phyloP scores from a whole-genome alignment of 2,329 filamentous ascomycete genomes.

The Pyrenochaeta sp. region DNA sequence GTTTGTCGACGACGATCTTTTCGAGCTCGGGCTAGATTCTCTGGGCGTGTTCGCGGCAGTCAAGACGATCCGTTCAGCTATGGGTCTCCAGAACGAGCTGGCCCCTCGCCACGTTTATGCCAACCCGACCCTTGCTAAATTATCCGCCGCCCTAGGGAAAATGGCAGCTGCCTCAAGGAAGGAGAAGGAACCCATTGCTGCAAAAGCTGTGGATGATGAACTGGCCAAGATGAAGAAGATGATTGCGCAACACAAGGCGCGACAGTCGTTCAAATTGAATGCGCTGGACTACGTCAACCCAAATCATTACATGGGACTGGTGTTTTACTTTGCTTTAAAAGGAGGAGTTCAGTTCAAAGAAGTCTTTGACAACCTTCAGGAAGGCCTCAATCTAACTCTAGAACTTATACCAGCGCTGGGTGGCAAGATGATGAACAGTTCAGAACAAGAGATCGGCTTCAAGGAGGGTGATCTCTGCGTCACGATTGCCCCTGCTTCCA shows the following conservation, averaged over 20 bases:
- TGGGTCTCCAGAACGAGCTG: conserved; percentile 38
- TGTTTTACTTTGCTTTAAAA: conserved; percentile 46
- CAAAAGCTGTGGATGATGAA: background rate
- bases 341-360: conserved; percentile 33
- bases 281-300: conserved; percentile 44
- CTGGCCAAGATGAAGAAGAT: conserved; percentile 10
- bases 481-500: conserved; percentile 26
- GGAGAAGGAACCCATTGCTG: too few relatives aligned
- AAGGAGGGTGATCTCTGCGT: conserved; percentile 32
- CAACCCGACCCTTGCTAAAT: conserved; percentile 32
- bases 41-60: conserved; percentile 37
- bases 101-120: conserved; percentile 48
- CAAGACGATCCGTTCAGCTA: conserved; percentile 40
- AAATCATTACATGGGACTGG: conserved; percentile 39
- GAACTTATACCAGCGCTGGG: conserved; percentile 48
- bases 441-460: conserved; percentile 38
- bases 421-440: conserved; percentile 45
- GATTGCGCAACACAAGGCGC: conserved; percentile 21
- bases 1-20: conserved; percentile 39
- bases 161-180: too few relatives aligned
- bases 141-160: conserved; percentile 26
- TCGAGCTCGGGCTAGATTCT: conserved; percentile 44
- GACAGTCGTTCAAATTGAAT: conserved; percentile 40
- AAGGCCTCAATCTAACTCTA: conserved; percentile 46
- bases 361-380: conserved; percentile 42